Evolutionary conservation across 768 basidiomycete genomes (phyloP), one percentile per base, ranked within the genome.

Genomic region (Baorangia bicolor): DNA sequence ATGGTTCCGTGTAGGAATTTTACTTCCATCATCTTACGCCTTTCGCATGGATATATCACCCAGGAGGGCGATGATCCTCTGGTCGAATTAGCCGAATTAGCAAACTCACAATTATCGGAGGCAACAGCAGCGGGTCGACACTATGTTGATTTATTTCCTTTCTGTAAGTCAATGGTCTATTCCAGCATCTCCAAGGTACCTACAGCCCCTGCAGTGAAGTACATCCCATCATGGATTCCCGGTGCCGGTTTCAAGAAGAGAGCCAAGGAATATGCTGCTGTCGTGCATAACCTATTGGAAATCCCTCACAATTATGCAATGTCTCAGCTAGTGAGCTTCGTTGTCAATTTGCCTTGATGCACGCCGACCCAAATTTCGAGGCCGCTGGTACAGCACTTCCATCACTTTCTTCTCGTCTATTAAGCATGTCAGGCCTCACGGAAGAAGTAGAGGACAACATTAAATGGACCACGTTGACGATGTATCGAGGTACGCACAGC

Each of bases 41-140:
- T 75, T 14, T 69, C 69, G 0, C 79, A 78, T 52, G 78, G 78
- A 2, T 75, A 77, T 50, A 62, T 74, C 13, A 69, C 75, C n/a
- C 51, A 64, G 50, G 55, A 68, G 2, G 69, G 67, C 13, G 58
- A 77, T 10, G 78, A 80, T 41, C 70, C 68, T 42, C 72, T 76
- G 39, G 61, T 77, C 38, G 54, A 51, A 7, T 53, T 72, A 6
- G 72, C 67, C 7, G 59, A 72, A 12, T 46, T 57, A 31, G 70
- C 70, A 37, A 58, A 69, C 44, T 57, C 53, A 14, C 63, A 59
- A n/a, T 40, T 75, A 10, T 60, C 64, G 20, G 31, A 37, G 37
- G 45, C 52, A 3, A 57, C 46, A 0, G 10, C 44, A 7, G 25
- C 45, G 11, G 56, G 64, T 8, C 23, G 10, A 14, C 47, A 56